Base-by-base conservation (phyloP, 768 basidiomycete species). In the Phlebiopsis flavidoalba region DNA sequence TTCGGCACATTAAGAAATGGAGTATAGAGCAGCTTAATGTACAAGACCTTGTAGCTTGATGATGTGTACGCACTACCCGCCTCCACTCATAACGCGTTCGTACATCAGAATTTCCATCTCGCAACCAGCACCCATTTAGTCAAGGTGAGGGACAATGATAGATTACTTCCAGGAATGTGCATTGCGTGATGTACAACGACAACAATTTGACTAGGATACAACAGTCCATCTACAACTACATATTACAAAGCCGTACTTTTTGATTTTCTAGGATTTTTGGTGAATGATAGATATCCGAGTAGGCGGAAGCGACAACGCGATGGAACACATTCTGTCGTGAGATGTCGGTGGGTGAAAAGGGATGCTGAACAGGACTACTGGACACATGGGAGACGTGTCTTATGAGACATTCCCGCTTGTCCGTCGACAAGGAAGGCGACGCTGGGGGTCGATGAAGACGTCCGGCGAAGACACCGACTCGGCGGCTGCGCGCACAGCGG, bases 401-500 rank as follows among this genome's bases (percentile, higher is more conserved):
- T 11, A 17, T 19, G 19, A 4, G 19, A 15, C 24, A 11, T 26
- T 45, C 26, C 48, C 55, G 54, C 36, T 61, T 61, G 26, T 35
- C 60, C 24, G 48, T 36, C 31, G 21, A 33, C 15, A 22, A 19
- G 22, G 55, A n/a, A 61, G 46, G 12, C 17, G 19, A 8, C 24
- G 40, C 51, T 61, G 10, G 48, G n/a, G 43, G 55, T 40, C 35
- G 46, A 43, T 14, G 33, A 31, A 31, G 26, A 19, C 15, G 19
- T 36, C 10, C 48, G 47, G 17, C 22, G 14, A 6, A 61, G 35
- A n/a, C 19, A n/a, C 26, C 33, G 36, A 31, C 68, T 91, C 89
- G 5, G 89, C 91, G 26, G 26, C n/a, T 12, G 86, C 86, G 8
- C 74, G 77, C 45, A 93, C 85, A 43, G 93, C 93, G 2, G 80